These are phyloP conservation scores for Eryngium alpinum DNA, from an alignment of 140 eudicot genomes.

Conservation along the genomic window DNA sequence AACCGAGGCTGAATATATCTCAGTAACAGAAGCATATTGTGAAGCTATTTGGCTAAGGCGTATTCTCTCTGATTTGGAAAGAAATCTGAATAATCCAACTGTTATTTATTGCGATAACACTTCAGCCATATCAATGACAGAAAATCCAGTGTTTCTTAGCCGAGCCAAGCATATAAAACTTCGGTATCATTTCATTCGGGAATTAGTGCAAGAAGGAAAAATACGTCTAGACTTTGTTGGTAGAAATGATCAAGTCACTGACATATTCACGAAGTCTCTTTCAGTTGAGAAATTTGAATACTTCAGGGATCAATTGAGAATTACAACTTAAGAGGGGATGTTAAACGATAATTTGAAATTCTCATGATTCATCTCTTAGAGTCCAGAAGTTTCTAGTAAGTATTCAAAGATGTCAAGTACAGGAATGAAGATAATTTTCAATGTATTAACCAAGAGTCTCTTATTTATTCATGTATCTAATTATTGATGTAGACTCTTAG, in stretches of 20 bases:
- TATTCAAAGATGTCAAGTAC: no score
- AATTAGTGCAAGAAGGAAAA: background rate
- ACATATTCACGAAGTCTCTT: background rate
- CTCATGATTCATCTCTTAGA: background rate
- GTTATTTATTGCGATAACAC: background rate
- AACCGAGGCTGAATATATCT: background rate
- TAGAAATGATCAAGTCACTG: background rate
- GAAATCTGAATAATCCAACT: background rate
- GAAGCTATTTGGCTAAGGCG: constrained; percentile 14
- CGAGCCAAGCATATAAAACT: background rate
- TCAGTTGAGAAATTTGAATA: background rate
- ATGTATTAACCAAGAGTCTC: no score
- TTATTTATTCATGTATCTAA: no score
- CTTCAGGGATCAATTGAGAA: background rate
- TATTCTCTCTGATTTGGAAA: background rate
- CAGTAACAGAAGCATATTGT: background rate
- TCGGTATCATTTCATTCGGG: background rate
- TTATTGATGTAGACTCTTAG: no score
- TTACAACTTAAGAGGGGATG: constrained; percentile 4
- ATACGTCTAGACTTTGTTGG: background rate
- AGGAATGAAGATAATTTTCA: no score
- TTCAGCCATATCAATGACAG: background rate
- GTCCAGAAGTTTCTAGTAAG: no score
- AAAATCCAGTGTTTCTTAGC: background rate
- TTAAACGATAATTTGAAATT: background rate